These are phyloP conservation scores for Quercus gilva DNA, from an alignment of 306 rosid species.

Conservation along the genomic window DNA sequence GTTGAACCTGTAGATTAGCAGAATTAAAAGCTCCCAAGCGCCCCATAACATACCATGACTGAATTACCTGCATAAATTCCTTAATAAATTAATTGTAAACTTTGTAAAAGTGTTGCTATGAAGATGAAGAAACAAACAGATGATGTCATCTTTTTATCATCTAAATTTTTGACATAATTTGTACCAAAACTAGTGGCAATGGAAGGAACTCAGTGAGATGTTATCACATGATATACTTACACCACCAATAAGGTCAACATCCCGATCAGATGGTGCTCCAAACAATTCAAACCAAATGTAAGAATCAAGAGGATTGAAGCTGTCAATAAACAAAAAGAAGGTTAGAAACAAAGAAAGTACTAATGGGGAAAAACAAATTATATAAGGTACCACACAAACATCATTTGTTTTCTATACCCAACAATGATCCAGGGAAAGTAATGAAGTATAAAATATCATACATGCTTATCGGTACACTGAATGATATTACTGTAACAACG, in stretches of 20 bases:
- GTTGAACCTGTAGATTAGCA: slow-evolving; percentile 75
- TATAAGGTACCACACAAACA: slow-evolving; percentile 8
- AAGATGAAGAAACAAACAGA: not conserved
- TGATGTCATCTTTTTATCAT: not conserved
- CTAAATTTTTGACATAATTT: not conserved
- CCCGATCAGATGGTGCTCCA: slow-evolving; percentile 83
- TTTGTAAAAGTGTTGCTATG: not conserved
- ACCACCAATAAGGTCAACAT: slow-evolving; percentile 71
- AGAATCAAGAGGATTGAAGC: slow-evolving; percentile 91
- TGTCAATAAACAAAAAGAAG: slow-evolving; percentile 29
- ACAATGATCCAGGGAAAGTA: not conserved
- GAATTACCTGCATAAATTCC: slow-evolving; percentile 62
- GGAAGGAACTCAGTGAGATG: not conserved
- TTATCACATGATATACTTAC: slow-evolving; percentile 41
- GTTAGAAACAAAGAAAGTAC: not conserved
- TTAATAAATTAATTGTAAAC: not conserved
- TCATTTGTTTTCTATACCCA: not conserved
- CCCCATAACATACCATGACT: slow-evolving; percentile 96
- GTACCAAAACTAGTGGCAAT: not conserved
- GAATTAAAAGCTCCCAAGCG: slow-evolving; percentile 92
- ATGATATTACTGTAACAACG: not conserved
- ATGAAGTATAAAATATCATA: not conserved
- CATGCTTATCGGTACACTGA: not conserved
- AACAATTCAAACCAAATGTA: slow-evolving; percentile 82
- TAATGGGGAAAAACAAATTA: not conserved